A percentile compares a stretch with the other conserved stretches of the same genome.
These are phyloP conservation scores for Cucurbita pepo DNA, from an alignment of 306 rosid species.

Conservation along the genomic window DNA sequence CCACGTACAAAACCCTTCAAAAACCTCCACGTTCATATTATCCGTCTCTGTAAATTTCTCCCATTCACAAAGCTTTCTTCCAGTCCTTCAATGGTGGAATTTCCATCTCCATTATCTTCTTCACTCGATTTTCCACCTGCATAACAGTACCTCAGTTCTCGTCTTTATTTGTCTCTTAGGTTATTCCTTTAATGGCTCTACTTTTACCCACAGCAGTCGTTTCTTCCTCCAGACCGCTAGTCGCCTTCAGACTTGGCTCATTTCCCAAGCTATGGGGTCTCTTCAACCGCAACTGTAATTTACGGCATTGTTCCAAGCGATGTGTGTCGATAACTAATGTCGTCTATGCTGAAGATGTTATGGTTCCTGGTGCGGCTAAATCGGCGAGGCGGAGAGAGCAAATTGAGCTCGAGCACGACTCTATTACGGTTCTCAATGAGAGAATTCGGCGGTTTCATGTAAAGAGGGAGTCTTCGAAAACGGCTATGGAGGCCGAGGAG, in stretches of 20 bases:
- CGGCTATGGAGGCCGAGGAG: slow-evolving; percentile 45
- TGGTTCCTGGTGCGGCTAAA: slow-evolving; percentile 18
- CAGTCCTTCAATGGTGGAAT: not conserved
- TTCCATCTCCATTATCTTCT: not conserved
- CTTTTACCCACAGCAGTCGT: slow-evolving; percentile 18
- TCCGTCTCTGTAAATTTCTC: not conserved
- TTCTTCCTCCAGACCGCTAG: slow-evolving; percentile 1
- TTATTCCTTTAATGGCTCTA: slow-evolving; percentile 37
- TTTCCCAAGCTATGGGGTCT: slow-evolving; percentile 21
- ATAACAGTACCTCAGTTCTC: not conserved
- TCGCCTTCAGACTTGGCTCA: slow-evolving; percentile 19
- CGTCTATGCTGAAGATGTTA: slow-evolving; percentile 25
- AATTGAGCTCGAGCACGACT: slow-evolving; percentile 33
- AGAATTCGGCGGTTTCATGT: slow-evolving; percentile 52
- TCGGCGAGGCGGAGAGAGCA: slow-evolving; percentile 12
- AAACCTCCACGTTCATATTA: not conserved
- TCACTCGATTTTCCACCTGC: not conserved
- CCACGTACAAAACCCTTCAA: slow-evolving; percentile 4
- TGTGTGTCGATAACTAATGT: slow-evolving; percentile 16
- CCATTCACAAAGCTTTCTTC: not conserved
- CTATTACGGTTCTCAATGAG: slow-evolving; percentile 48
- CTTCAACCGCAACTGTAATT: slow-evolving; percentile 18
- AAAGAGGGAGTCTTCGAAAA: slow-evolving; percentile 29
- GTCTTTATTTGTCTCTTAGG: not conserved
- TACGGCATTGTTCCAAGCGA: not conserved